Conservation (phyloP, 306 rosid species). For the Carpinus viminea region DNA sequence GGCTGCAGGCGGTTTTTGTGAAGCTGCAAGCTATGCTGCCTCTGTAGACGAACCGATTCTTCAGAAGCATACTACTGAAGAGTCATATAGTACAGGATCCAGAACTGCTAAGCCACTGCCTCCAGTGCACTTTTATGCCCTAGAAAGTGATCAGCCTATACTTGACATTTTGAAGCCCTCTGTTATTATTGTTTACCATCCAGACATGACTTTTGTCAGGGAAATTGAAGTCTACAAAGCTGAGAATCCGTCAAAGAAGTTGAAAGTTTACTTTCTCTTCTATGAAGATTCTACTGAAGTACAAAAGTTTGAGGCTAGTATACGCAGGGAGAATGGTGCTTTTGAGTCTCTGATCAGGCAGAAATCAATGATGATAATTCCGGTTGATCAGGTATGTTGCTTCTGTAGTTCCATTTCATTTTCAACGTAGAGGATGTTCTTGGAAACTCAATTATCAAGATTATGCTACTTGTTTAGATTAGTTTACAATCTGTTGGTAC, state of each 20-base stretch:
- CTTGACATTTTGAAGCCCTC: slow-evolving; percentile 85
- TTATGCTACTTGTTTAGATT: background rate
- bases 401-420: background rate
- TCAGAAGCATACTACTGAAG: slow-evolving; percentile 45
- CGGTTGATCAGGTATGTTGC: slow-evolving; percentile 81
- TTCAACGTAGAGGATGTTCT: background rate
- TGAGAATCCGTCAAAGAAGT: slow-evolving; percentile 66
- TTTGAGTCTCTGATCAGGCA: slow-evolving; percentile 97
- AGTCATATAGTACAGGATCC: slow-evolving; percentile 28
- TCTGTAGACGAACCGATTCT: slow-evolving; percentile 44
- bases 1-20: slow-evolving; percentile 39
- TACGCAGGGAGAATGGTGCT: slow-evolving; percentile 90
- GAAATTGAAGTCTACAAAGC: slow-evolving; percentile 86
- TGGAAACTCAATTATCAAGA: background rate
- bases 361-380: slow-evolving; percentile 96
- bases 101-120: slow-evolving; percentile 59
- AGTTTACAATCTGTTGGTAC: background rate
- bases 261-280: slow-evolving; percentile 88
- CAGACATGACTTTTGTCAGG: slow-evolving; percentile 89
- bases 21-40: slow-evolving; percentile 31
- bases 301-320: slow-evolving; percentile 91
- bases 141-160: slow-evolving; percentile 87
- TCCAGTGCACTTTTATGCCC: slow-evolving; percentile 78
- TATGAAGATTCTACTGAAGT: slow-evolving; percentile 93
- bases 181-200: slow-evolving; percentile 81